Base-by-base conservation (phyloP, 306 rosid species). In the Vigna unguiculata region DNA sequence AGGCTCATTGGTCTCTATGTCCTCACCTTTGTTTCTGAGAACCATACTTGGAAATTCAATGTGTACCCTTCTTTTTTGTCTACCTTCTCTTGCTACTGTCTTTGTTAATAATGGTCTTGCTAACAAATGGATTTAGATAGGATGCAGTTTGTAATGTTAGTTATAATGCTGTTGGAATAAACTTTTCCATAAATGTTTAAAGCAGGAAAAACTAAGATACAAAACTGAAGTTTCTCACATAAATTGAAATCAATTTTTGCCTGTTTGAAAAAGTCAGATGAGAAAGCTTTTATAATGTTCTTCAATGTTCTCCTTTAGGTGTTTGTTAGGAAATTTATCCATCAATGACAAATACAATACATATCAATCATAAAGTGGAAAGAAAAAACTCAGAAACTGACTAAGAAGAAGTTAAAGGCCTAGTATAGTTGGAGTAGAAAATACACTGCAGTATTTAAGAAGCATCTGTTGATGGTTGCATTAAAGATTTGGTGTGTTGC, bases 91-190 rank as follows among this genome's bases (percentile, higher is more conserved):
- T 38, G 36, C 47, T 63, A 14, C 61, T 58, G 64, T 9, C 48
- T 36, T 64, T 61, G 54, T 45, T 78, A 34, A 63, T 60, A 72
- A 83, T 65, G 47, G 22, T 71, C 49, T 19, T 69, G 34, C 69
- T 46, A 38, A 15, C 46, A 22, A 49, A 75, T 17, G 34, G 25
- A 38, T 41, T 41, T 75, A 32, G 40, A n/a, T 59, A 66, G 9
- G 47, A 47, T 67, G 66, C 51, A 51, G 22, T 48, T 32, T 38
- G 40, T 16, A 38, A 47, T 53, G 21, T 60, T 45, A 38, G 58
- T 61, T 7, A 59, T 47, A 10, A 0, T 54, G 13, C 4, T 54
- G n/a, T 55, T 55, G 0, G n/a, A 15, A 55, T 10, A 55, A 21
- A 54, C 32, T 54, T 21, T 22, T 21, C 16, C 12, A 9, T 22